A percentile compares a stretch with the other conserved stretches of the same genome.
phyloP scores from a whole-genome alignment of 2,329 filamentous ascomycete species.

The Microsporum audouinii region DNA sequence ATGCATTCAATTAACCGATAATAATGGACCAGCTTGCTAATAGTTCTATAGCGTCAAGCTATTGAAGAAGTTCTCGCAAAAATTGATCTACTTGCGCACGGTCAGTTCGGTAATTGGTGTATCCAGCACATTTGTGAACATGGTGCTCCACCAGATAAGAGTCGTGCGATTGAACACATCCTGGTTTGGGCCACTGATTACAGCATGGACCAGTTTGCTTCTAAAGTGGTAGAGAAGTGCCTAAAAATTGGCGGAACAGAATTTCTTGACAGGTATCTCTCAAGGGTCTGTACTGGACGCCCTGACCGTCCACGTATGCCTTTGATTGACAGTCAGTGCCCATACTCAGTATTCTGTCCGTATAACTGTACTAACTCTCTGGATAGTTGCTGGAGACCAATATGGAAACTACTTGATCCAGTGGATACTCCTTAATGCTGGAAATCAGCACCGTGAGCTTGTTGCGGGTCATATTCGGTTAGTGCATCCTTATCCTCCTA shows the following conservation, averaged over 20 bases:
- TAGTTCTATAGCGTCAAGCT: constrained; percentile 63
- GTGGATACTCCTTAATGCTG: constrained; percentile 85
- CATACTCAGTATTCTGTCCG: not conserved
- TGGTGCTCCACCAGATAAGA: constrained; percentile 78
- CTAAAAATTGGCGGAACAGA: constrained; percentile 89
- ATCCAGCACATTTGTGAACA: constrained; percentile 99
- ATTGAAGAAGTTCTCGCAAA: constrained; percentile 92
- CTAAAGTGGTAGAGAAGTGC: constrained; percentile 98
- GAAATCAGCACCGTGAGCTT: constrained; percentile 77
- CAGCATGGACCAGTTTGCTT: constrained; percentile 98
- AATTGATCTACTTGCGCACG: constrained; percentile 92
- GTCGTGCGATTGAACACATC: constrained; percentile 88
- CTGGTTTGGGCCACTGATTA: constrained; percentile 89
- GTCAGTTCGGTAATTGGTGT: constrained; percentile 99
- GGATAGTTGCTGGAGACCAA: constrained; percentile 75
- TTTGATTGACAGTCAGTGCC: constrained; percentile 68
- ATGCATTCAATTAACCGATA: constrained; percentile 14
- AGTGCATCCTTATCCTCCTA: constrained; percentile 1
- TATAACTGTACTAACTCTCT: constrained; percentile 1
- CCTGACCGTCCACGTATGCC: constrained; percentile 88
- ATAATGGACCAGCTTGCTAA: constrained; percentile 5
- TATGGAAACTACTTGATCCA: constrained; percentile 98
- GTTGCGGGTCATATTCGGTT: constrained; percentile 82
- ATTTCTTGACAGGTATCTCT: constrained; percentile 83
- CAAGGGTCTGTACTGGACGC: constrained; percentile 85